Base-by-base conservation (phyloP, 2,329 filamentous ascomycete species). In the Stemphylium vesicarium region DNA sequence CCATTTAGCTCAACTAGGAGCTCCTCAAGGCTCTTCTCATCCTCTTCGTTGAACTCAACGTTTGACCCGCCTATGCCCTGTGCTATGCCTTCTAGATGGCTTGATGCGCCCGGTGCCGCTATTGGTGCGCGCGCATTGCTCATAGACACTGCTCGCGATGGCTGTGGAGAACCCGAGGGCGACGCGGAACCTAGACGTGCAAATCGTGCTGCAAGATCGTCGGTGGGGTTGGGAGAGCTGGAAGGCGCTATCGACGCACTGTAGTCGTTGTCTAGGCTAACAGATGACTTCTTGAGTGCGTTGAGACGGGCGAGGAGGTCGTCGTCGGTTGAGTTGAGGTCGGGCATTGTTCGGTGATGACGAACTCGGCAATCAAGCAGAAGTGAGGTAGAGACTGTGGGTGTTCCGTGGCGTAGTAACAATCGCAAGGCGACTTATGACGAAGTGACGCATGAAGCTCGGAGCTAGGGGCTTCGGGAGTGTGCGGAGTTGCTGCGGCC, bases 271-370 rank as follows among this genome's bases (percentile, higher is more conserved):
- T 69, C 60, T 15, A 81, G 64, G 45, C 60, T 74, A 16, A 81
- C 70, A 24, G 66, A 72, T 1, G 78, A 77, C 38, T 77, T 75
- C 62, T 80, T 80, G 42, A 82, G 72, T 12, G 80, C 79, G 57
- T 81, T 81, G 32, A 82, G 72, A 43, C 80, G 77, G 16, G 79
- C 78, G 50, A 81, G 77, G 16, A 82, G 76, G 52, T 75, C 70
- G 44, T 78, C 71, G 53, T 81, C 78, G 42, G 46, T 37, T 9
- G 63, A 58, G 35, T 45, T 50, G 22, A 62, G 51, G 12, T 59
- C 29, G 26, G 63, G 46, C 66, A 69, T 68, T 38, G 13, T 36
- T 31, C 15, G 10, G 22, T 22, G 12, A 20, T 35, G 5, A 26
- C 9, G 6, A 12, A 39, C 13, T 16, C 12, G 24, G n/a, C 9